Evolutionary conservation across 441 rosid genomes (phyloP).

Genomic region (Pelargonium myrrhifolium): DNA sequence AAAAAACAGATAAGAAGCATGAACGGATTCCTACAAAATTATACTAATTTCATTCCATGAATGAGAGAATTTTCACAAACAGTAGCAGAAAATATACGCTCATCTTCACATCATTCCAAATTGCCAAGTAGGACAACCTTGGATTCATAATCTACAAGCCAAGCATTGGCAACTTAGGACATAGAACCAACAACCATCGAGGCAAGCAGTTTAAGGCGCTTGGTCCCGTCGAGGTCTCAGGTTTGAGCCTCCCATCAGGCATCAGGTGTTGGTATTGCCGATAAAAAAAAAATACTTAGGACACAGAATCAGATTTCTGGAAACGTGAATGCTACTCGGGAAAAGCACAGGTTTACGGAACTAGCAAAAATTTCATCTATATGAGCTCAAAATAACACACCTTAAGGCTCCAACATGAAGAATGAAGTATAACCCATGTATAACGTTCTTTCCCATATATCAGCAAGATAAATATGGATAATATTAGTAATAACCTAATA

Average conservation of each 20-base stretch:
- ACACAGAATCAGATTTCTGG: not conserved
- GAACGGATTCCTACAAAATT: not conserved
- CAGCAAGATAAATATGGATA: not conserved
- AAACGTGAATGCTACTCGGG: not conserved
- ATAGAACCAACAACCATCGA: no score
- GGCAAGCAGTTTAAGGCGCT: no score
- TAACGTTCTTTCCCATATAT: not conserved
- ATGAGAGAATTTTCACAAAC: not conserved
- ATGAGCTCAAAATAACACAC: not conserved
- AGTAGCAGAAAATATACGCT: not conserved
- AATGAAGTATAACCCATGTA: not conserved
- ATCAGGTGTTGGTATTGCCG: no score
- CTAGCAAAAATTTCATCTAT: not conserved
- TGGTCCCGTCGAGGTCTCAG: no score
- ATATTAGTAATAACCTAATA: not conserved
- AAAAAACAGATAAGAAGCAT: not conserved
- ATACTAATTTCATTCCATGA: not conserved
- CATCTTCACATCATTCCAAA: not conserved
- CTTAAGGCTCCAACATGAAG: no score
- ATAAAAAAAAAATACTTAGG: no score
- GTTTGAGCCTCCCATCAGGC: no score
- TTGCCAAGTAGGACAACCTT: not conserved
- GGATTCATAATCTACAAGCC: conserved; percentile 2
- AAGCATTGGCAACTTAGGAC: not conserved
- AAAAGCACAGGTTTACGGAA: not conserved